Evolutionary conservation across 1,284 basidiomycete species (phyloP).

Genomic region (Cutaneotrichosporon spelunceum): DNA sequence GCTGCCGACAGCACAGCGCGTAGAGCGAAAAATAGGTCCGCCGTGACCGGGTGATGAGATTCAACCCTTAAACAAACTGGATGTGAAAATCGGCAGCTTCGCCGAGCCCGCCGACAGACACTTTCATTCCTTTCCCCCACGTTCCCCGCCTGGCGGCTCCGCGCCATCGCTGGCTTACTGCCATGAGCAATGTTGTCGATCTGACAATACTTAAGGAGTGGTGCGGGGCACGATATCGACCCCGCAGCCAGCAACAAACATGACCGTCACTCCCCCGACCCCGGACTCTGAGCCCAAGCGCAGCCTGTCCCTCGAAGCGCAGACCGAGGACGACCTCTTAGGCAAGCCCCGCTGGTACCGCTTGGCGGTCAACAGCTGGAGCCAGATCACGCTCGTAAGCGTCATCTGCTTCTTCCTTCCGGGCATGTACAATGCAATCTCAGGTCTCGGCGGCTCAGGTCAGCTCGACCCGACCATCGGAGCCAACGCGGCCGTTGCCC

Average conservation of each 20-base stretch:
- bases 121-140: not conserved
- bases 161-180: not conserved
- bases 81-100: not conserved
- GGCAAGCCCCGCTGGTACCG: conserved; percentile 6
- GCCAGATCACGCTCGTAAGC: conserved; percentile 26
- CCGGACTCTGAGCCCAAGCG: not conserved
- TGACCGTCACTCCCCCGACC: not conserved
- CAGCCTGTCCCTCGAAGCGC: not conserved
- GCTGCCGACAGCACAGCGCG: no score
- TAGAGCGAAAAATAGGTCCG: no score
- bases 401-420: conserved; percentile 26
- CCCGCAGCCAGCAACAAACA: not conserved
- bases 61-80: no score
- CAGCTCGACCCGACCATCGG: conserved; percentile 28
- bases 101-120: not conserved
- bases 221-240: not conserved
- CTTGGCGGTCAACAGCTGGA: conserved; percentile 15
- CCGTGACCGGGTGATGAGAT: no score
- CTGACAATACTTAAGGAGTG: not conserved
- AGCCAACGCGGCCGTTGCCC: conserved; percentile 25
- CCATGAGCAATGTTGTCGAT: not conserved
- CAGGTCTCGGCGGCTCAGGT: conserved; percentile 25
- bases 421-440: conserved; percentile 28
- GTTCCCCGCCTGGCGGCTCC: not conserved
- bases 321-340: not conserved